These are phyloP conservation scores for Orbilia ellipsospora DNA, from an alignment of 2,329 filamentous ascomycete species.

Conservation along the genomic window DNA sequence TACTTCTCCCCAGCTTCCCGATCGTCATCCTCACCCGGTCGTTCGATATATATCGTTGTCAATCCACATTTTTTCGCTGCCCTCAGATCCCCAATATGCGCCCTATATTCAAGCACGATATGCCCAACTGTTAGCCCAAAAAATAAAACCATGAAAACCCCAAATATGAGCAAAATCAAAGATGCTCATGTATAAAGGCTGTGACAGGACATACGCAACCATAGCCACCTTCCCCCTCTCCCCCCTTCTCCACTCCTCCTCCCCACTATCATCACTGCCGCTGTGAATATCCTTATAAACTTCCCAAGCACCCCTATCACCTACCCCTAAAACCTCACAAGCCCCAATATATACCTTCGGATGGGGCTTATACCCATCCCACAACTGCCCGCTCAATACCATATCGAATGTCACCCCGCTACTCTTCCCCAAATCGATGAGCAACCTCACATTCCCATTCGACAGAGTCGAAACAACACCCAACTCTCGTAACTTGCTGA, in stretches of 20 bases:
- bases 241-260: slow-evolving; percentile 30
- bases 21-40: slow-evolving; percentile 71
- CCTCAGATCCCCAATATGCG: slow-evolving; percentile 37
- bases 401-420: slow-evolving; percentile 72
- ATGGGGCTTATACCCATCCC: slow-evolving; percentile 79
- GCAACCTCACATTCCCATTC: slow-evolving; percentile 77
- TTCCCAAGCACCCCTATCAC: slow-evolving; percentile 30
- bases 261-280: background rate
- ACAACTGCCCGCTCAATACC: slow-evolving; percentile 76
- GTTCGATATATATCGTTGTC: slow-evolving; percentile 78
- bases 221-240: slow-evolving; percentile 71
- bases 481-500: slow-evolving; percentile 69
- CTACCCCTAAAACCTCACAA: slow-evolving; percentile 63
- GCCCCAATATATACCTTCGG: slow-evolving; percentile 76
- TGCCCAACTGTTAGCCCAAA: background rate
- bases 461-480: slow-evolving; percentile 74
- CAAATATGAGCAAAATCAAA: background rate
- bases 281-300: background rate
- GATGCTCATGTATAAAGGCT: background rate
- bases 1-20: slow-evolving; percentile 68
- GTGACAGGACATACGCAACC: slow-evolving; percentile 71
- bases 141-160: background rate
- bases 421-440: slow-evolving; percentile 72
- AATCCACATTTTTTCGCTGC: slow-evolving; percentile 74
- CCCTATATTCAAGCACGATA: slow-evolving; percentile 1